phyloP scores from a whole-genome alignment of 257 asterid genomes.

The Solanum ahanhuiri region DNA sequence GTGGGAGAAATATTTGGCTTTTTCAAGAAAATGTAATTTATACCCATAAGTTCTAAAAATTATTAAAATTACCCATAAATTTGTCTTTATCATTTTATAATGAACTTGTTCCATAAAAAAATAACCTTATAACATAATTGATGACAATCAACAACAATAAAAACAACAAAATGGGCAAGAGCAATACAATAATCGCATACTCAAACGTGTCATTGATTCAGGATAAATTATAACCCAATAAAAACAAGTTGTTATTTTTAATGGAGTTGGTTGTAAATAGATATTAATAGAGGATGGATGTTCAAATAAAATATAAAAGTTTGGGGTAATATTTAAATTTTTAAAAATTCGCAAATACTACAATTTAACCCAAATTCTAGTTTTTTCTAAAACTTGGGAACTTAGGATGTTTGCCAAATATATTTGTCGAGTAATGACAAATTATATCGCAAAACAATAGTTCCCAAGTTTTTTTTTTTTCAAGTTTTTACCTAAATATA shows the following conservation, averaged over 20 bases:
- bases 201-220: neutral
- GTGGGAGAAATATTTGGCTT: neutral
- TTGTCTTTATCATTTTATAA: neutral
- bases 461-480: neutral
- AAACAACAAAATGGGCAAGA: neutral
- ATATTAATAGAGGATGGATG: neutral
- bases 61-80: too few species aligned
- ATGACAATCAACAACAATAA: neutral
- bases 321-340: too few species aligned
- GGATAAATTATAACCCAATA: neutral
- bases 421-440: neutral
- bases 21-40: neutral
- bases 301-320: too few species aligned
- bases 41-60: neutral
- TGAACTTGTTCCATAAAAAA: neutral
- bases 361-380: too few species aligned
- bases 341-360: too few species aligned
- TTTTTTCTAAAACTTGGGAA: neutral
- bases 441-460: neutral
- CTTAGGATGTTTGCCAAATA: neutral
- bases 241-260: neutral
- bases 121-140: neutral
- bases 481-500: neutral
- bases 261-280: neutral
- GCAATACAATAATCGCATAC: neutral